Base-by-base conservation (phyloP, 228 moss, liverwort and hornwort species). In the Sphagnum magellanicum region DNA sequence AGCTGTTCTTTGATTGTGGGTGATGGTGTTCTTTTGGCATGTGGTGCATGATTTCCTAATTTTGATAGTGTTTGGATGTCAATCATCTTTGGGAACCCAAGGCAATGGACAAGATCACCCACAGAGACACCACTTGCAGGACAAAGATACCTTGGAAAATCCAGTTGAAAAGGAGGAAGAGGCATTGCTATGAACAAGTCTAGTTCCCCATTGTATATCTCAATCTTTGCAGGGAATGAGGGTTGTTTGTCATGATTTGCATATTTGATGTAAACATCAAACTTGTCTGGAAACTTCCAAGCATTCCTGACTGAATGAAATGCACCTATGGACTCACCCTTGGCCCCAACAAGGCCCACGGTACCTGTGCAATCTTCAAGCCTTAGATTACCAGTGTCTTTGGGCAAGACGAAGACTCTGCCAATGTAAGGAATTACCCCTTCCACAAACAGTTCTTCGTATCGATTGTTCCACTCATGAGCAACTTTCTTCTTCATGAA, bases 321-420 rank as follows among this genome's bases (percentile, higher is more conserved):
- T 63, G 79, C 75, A 10, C 79, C 82, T 4, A 86, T 50, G 4
- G 86, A 86, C 67, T 86, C 79, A n/a, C 86, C 79, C 1, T 77
- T 79, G 0, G 71, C 11, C 12, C 86, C 86, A 0, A 82, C 70
- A 46, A 82, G 69, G 8, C 77, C 86, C 5, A 80, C 78, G 0
- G 69, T 86, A 50, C 86, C 65, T 0, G 53, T 82, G 46, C 75
- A 82, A 17, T 80, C 75, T 17, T 77, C 67, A 4, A 86, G 50
- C 15, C 10, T 61, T 16, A 77, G 73, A 50, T 80, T 72, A 1
- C 70, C 61, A 49, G 73, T 59, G 0, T 63, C 77, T 50, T 82
- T 86, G 16, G 86, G 75, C 4, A 86, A 77, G 0, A 82, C 74
- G 50, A 77, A 82, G 0, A 86, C 61, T 68, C 78, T 67, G 62